phyloP scores from a whole-genome alignment of 192 early-diverging fungal genomes.

The Neocallimastix lanati region DNA sequence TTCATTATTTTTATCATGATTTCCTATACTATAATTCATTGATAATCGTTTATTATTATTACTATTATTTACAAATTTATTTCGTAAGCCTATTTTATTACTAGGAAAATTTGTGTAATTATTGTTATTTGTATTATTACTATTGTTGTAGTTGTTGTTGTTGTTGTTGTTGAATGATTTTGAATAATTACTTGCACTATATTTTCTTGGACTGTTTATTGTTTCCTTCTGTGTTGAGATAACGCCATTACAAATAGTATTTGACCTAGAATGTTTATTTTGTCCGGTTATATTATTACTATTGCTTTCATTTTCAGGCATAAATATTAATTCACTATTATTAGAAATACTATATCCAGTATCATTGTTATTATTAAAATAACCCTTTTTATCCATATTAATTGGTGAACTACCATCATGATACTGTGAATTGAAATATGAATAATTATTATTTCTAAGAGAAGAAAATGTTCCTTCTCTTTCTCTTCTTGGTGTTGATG shows the following conservation, averaged over 20 bases:
- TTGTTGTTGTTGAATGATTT: background rate
- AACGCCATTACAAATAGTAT: background rate
- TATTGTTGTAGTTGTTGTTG: background rate
- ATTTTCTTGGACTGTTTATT: background rate
- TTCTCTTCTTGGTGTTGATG: background rate
- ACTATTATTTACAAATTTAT: background rate
- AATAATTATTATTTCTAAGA: background rate
- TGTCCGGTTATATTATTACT: background rate
- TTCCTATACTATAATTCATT: background rate
- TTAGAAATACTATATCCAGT: background rate
- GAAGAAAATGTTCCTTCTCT: background rate
- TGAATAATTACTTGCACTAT: background rate
- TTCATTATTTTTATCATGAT: background rate
- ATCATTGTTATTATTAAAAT: background rate
- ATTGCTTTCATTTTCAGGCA: background rate
- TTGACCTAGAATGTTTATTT: background rate
- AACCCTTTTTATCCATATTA: background rate
- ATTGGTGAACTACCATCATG: background rate
- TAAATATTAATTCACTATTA: background rate
- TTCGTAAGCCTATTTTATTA: background rate
- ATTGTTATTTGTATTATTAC: too few relatives aligned
- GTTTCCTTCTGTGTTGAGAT: background rate
- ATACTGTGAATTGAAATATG: background rate
- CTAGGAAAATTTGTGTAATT: too few relatives aligned
- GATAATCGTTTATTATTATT: background rate